A percentile compares a stretch with the other conserved stretches of the same genome.
phyloP scores from a whole-genome alignment of 495 filamentous ascomycete genomes.

The Hamigera avellanea region DNA sequence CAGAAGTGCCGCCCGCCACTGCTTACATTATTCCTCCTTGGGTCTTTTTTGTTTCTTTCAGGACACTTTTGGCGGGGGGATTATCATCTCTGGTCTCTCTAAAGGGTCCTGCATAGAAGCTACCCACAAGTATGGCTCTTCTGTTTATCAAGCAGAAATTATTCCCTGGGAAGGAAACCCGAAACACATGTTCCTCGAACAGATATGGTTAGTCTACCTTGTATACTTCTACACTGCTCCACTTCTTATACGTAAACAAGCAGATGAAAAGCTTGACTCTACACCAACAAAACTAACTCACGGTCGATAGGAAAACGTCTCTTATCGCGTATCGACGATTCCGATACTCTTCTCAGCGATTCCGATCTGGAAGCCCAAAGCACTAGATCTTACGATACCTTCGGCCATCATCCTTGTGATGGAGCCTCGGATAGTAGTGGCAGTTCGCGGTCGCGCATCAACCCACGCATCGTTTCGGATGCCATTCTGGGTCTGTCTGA shows the following conservation, averaged over 20 bases:
- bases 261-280: too few species aligned
- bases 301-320: slow-evolving; percentile 22
- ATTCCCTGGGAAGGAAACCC: slow-evolving; percentile 16
- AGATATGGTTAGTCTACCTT: slow-evolving; percentile 7
- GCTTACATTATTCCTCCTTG: too few species aligned
- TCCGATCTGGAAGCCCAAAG: slow-evolving; percentile 26
- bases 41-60: background rate
- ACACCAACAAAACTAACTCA: slow-evolving; percentile 1
- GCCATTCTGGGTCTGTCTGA: slow-evolving; percentile 50
- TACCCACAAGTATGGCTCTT: slow-evolving; percentile 21
- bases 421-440: slow-evolving; percentile 13
- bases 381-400: slow-evolving; percentile 28
- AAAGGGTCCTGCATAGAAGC: too few species aligned
- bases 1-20: too few species aligned
- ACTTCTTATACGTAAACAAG: too few species aligned
- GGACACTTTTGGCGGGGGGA: too few species aligned
- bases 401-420: slow-evolving; percentile 13
- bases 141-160: slow-evolving; percentile 33
- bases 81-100: background rate
- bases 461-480: slow-evolving; percentile 43
- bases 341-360: slow-evolving; percentile 17
- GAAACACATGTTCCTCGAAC: slow-evolving; percentile 9
- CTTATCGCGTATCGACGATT: slow-evolving; percentile 18
- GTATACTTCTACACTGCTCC: too few species aligned
- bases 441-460: slow-evolving; percentile 27